A percentile compares a stretch with the other conserved stretches of the same genome.
These are phyloP conservation scores for Amphibolis antarctica DNA, from an alignment of 106 monocot species.

Conservation along the genomic window DNA sequence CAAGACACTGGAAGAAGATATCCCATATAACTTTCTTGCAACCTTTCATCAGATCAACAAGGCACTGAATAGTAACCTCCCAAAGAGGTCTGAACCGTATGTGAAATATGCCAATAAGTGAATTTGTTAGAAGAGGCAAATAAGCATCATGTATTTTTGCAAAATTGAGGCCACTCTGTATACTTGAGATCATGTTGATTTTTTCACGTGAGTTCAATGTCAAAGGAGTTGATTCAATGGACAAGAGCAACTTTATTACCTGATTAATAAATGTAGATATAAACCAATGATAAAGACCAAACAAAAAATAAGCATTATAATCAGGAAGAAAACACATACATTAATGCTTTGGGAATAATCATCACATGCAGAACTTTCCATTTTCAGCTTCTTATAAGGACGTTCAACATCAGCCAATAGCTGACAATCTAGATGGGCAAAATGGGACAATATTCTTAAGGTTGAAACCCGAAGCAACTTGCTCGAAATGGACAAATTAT, in stretches of 20 bases:
- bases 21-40: constrained; percentile 45
- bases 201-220: constrained; percentile 42
- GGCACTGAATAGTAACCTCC: constrained; percentile 54
- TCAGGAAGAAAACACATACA: constrained; percentile 26
- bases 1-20: constrained; percentile 40
- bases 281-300: not conserved
- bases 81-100: constrained; percentile 58
- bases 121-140: constrained; percentile 56
- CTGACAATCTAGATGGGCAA: constrained; percentile 22
- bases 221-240: constrained; percentile 48
- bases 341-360: constrained; percentile 29
- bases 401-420: constrained; percentile 29
- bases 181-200: constrained; percentile 39
- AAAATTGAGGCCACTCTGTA: constrained; percentile 48
- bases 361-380: constrained; percentile 30
- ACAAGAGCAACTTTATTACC: constrained; percentile 60
- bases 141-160: constrained; percentile 37
- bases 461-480: constrained; percentile 68
- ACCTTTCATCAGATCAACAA: constrained; percentile 36
- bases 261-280: constrained; percentile 9
- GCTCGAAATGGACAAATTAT: constrained; percentile 47
- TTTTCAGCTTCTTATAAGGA: constrained; percentile 53
- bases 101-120: constrained; percentile 68
- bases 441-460: constrained; percentile 72
- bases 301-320: constrained; percentile 1